These are phyloP conservation scores for Coccinonectria pachysandricola DNA, from an alignment of 2,329 filamentous ascomycete species.

Conservation along the genomic window DNA sequence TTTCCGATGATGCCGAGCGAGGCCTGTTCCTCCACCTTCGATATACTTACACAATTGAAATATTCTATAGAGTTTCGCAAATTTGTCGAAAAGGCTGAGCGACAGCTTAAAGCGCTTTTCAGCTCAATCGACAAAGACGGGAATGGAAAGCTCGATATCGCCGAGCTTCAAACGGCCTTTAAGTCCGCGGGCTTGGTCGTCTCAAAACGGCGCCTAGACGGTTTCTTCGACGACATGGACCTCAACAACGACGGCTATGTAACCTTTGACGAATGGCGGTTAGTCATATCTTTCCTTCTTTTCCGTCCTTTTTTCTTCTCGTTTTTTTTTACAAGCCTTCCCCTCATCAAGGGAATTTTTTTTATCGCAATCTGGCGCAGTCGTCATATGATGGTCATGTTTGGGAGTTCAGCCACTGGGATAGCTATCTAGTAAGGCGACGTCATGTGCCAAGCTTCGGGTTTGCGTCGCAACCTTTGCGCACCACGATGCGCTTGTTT, in stretches of 20 bases:
- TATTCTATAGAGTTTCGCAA: constrained; percentile 80
- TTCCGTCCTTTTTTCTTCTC: constrained; percentile 5
- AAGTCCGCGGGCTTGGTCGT: constrained; percentile 67
- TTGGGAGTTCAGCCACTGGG: too few relatives aligned
- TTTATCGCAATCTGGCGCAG: constrained; percentile 5
- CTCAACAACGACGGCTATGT: constrained; percentile 80
- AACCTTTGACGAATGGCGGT: constrained; percentile 95
- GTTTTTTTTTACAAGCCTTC: constrained; percentile 3
- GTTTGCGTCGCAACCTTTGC: too few relatives aligned
- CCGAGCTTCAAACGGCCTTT: constrained; percentile 74
- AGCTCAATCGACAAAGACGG: constrained; percentile 74
- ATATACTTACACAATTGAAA: too few relatives aligned
- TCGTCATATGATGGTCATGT: constrained; percentile 16
- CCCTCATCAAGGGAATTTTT: too few relatives aligned
- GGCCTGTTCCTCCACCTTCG: constrained; percentile 5
- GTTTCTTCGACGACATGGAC: constrained; percentile 87
- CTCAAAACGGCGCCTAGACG: constrained; percentile 63
- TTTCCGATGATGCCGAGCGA: constrained; percentile 5
- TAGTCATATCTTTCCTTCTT: constrained; percentile 29
- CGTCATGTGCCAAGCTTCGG: constrained; percentile 20
- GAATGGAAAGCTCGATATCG: constrained; percentile 77
- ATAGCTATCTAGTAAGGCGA: too few relatives aligned
- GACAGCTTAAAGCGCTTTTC: constrained; percentile 73
- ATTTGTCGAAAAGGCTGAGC: constrained; percentile 82
- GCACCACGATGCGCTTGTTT: too few relatives aligned